Evolutionary conservation across 768 basidiomycete species (phyloP).

Genomic region (Termitomyces sp.): DNA sequence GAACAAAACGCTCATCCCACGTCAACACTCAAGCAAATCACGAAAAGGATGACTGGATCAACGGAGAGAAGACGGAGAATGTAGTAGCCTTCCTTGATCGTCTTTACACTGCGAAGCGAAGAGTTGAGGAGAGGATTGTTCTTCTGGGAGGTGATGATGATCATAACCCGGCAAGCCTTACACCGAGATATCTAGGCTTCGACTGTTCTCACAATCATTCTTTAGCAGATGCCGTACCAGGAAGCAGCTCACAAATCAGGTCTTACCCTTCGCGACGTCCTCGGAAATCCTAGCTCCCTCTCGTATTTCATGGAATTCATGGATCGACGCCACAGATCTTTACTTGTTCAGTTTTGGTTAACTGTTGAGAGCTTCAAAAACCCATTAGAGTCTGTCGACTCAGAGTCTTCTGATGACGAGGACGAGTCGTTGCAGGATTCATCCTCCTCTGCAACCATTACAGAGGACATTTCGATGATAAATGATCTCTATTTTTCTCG

Average conservation of each 20-base stretch:
- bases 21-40: constrained; percentile 57
- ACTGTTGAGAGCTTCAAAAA: constrained; percentile 98
- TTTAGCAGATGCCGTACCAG: constrained; percentile 34
- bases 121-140: constrained; percentile 82
- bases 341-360: constrained; percentile 95
- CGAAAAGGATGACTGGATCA: constrained; percentile 86
- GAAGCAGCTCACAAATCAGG: constrained; percentile 45
- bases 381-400: constrained; percentile 83
- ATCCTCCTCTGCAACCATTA: constrained; percentile 57
- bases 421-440: constrained; percentile 52
- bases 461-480: constrained; percentile 88
- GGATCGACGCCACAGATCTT: constrained; percentile 82
- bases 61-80: constrained; percentile 81
- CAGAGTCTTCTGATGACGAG: constrained; percentile 61
- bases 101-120: constrained; percentile 84
- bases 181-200: neutral
- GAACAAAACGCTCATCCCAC: neutral
- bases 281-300: constrained; percentile 85
- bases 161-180: constrained; percentile 50
- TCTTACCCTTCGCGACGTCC: constrained; percentile 70
- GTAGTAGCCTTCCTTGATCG: constrained; percentile 85
- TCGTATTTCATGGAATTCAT: constrained; percentile 99
- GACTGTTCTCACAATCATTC: neutral
- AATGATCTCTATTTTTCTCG: constrained; percentile 83
- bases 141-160: constrained; percentile 70